Evolutionary conservation across 306 rosid species (phyloP).

Genomic region (Vigna unguiculata): DNA sequence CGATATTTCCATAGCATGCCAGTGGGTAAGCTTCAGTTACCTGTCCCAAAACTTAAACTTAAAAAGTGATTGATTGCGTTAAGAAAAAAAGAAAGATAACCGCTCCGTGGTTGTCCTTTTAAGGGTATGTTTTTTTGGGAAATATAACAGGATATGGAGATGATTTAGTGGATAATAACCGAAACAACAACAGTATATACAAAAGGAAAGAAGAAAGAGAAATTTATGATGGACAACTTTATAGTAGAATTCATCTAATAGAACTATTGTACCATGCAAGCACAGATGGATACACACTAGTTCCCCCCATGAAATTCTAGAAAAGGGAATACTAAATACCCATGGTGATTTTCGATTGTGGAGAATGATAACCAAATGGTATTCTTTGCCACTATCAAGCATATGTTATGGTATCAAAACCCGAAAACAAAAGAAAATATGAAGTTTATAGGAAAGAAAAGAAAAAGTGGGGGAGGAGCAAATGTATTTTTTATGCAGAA

Average conservation of each 20-base stretch:
- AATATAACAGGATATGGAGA: conserved; percentile 25
- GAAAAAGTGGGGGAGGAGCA: not conserved
- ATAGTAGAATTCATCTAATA: conserved; percentile 37
- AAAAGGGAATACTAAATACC: conserved; percentile 46
- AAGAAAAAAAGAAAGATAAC: not conserved
- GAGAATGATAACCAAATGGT: conserved; percentile 55
- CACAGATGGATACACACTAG: conserved; percentile 44
- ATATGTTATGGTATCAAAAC: conserved; percentile 37
- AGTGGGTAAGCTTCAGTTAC: not conserved
- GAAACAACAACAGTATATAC: not conserved
- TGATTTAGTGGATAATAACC: not conserved
- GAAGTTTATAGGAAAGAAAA: not conserved
- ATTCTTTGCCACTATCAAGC: conserved; percentile 46
- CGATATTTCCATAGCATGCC: conserved; percentile 22
- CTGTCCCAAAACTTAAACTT: not conserved
- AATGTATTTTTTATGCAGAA: conserved; percentile 32
- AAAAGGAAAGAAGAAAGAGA: conserved; percentile 16
- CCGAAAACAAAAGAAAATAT: conserved; percentile 8
- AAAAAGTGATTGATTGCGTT: not conserved
- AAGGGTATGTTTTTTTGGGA: not conserved
- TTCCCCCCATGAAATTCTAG: conserved; percentile 41
- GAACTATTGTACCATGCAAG: conserved; percentile 50
- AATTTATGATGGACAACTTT: conserved; percentile 28
- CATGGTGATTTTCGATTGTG: conserved; percentile 51
- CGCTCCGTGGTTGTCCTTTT: not conserved